A percentile compares a stretch with the other conserved stretches of the same genome.
Conservation (phyloP, 768 basidiomycete species). For the Sarcodon sp. region DNA sequence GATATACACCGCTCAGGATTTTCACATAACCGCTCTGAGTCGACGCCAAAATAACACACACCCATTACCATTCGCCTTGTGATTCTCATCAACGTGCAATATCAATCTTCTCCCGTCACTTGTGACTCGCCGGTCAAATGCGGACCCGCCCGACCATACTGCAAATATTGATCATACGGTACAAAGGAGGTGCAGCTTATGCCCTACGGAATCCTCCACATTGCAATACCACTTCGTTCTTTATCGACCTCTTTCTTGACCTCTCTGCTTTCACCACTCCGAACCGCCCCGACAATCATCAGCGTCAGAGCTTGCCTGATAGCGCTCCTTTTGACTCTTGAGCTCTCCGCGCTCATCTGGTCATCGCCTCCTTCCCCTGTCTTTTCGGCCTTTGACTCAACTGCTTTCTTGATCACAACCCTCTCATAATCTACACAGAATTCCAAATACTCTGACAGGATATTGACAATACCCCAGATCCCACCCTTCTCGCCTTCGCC, state of each 20-base stretch:
- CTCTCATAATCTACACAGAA: constrained; percentile 53
- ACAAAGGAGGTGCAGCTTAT: not conserved
- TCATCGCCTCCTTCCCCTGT: constrained; percentile 9
- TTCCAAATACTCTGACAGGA: constrained; percentile 45
- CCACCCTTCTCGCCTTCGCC: constrained; percentile 17
- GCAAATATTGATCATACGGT: not conserved
- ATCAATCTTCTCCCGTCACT: no score
- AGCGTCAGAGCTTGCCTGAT: constrained; percentile 35
- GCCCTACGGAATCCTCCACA: constrained; percentile 47
- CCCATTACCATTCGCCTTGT: no score
- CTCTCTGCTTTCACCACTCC: constrained; percentile 37
- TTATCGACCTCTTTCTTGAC: constrained; percentile 43
- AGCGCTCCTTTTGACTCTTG: constrained; percentile 21
- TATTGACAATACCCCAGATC: constrained; percentile 41
- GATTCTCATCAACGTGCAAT: no score
- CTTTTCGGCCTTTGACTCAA: constrained; percentile 6
- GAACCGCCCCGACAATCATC: constrained; percentile 40
- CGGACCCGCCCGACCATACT: not conserved
- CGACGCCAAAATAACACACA: no score
- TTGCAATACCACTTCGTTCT: constrained; percentile 47
- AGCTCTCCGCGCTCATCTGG: not conserved
- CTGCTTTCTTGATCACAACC: constrained; percentile 16
- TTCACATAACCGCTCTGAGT: no score
- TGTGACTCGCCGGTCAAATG: no score
- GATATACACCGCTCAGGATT: no score